Percentiles rank a stretch among this genome's conserved stretches.
Evolutionary conservation across 129 eudicot genomes (phyloP).

Genomic region (Helianthus tuberosus): DNA sequence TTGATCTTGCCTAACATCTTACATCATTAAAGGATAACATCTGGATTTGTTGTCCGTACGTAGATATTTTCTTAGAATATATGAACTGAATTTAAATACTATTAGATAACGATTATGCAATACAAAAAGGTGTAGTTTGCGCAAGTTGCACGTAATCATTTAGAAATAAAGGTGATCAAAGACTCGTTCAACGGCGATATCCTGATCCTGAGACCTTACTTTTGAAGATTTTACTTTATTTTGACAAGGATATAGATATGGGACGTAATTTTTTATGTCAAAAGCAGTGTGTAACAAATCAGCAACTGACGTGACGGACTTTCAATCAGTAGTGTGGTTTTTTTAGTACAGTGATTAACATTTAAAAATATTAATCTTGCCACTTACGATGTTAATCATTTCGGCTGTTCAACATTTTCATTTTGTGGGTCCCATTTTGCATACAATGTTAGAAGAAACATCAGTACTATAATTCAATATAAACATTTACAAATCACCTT

Average conservation of each 20-base stretch:
- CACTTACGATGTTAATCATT: conserved; percentile 8
- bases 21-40: not conserved
- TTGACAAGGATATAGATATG: conserved; percentile 14
- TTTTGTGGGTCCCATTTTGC: conserved; percentile 9
- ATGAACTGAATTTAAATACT: not conserved
- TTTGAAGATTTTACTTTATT: not conserved
- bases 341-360: conserved; percentile 20
- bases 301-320: conserved; percentile 14
- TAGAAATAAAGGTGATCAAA: conserved; percentile 1
- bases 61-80: conserved; percentile 9
- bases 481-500: conserved; percentile 20
- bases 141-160: conserved; percentile 14
- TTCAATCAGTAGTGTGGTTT: conserved; percentile 2
- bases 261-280: conserved; percentile 2
- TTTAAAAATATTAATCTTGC: not conserved
- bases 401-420: conserved; percentile 5
- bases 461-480: conserved; percentile 33
- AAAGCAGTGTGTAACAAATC: conserved; percentile 13
- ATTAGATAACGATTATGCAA: conserved; percentile 1
- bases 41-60: not conserved
- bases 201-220: conserved; percentile 22
- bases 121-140: conserved; percentile 15
- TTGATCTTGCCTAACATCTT: not conserved
- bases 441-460: conserved; percentile 9
- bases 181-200: conserved; percentile 19